Base-by-base conservation (phyloP, 2,329 filamentous ascomycete genomes). In the Thermomyces lanuginosus region DNA sequence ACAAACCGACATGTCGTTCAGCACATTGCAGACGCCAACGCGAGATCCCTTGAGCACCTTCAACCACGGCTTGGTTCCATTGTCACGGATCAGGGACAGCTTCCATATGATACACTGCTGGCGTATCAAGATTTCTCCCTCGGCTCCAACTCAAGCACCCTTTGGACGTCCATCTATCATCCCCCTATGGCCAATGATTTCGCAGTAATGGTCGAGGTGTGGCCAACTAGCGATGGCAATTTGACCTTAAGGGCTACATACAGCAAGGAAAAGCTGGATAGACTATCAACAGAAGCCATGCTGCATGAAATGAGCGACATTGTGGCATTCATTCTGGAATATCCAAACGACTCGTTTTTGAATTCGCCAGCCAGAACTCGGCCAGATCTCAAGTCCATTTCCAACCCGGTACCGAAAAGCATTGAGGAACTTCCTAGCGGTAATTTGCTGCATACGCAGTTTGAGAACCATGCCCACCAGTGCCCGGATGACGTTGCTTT, bases 51-150 rank as follows among this genome's bases (percentile, higher is more conserved):
- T 8, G 35, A 37, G 5, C 30, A 46, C 12, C 26, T 46, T 17
- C 43, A 46, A 22, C 33, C 37, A 3, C 37, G 28, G 9, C 25
- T 46, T 3, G 43, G 43, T 9, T 40, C 42, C 4, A 15, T 44
- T 7, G 34, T 38, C 3, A 39, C 34, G 2, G 32, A 32, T 8
- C 35, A 45, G 11, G 41, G 41, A 3, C 34, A 39, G 4, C 31
- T 51, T 10, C 48, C 46, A 5, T 54, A 51, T 34, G 46, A 54
- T 22, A 55, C 51, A 1, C 37, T 46, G 7, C 29, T 55, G 6
- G 48, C 47, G 6, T 44, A 48, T 9, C 51, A 54, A 27, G 45
- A 46, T 25, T 53, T 45, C 26, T 41, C 31, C 10, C 34, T 34
- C 19, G 31, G 33, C 2, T 36, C 31, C 7, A 31, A 16, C 13